phyloP scores from a whole-genome alignment of 2,329 filamentous ascomycete genomes.

The Penicillium sclerotiorum region DNA sequence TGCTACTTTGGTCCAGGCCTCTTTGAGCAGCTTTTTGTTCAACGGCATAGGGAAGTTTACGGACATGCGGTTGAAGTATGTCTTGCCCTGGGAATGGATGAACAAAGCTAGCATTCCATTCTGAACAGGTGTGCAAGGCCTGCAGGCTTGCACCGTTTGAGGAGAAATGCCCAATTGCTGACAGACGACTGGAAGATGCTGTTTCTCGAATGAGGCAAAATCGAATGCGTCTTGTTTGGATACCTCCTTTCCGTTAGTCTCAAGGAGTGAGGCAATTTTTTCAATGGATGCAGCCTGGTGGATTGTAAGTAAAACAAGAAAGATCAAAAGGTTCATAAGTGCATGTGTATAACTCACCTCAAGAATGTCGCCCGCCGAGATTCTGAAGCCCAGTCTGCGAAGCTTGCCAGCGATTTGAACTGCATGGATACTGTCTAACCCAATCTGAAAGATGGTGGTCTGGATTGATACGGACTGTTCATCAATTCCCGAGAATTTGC shows the following conservation, averaged over 20 bases:
- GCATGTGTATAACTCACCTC: slow-evolving; percentile 54
- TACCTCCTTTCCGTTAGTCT: slow-evolving; percentile 40
- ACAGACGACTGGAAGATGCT: slow-evolving; percentile 41
- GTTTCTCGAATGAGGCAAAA: slow-evolving; percentile 55
- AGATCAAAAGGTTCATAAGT: background rate
- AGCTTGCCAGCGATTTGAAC: slow-evolving; percentile 73
- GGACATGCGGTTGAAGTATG: slow-evolving; percentile 76
- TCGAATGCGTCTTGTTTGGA: slow-evolving; percentile 43
- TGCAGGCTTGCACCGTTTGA: slow-evolving; percentile 57
- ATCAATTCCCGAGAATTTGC: slow-evolving; percentile 59
- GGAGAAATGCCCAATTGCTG: slow-evolving; percentile 32
- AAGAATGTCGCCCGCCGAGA: slow-evolving; percentile 75
- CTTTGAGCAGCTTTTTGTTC: slow-evolving; percentile 46
- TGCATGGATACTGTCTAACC: slow-evolving; percentile 87
- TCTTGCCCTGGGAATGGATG: slow-evolving; percentile 63
- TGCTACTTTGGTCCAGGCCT: slow-evolving; percentile 63
- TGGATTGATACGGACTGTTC: slow-evolving; percentile 55
- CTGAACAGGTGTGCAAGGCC: slow-evolving; percentile 80
- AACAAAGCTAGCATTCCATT: slow-evolving; percentile 78
- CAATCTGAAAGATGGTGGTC: slow-evolving; percentile 83
- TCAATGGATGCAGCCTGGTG: slow-evolving; percentile 39
- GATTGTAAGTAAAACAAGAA: background rate
- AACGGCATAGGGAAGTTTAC: slow-evolving; percentile 51
- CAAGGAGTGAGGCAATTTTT: slow-evolving; percentile 34
- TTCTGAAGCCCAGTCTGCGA: slow-evolving; percentile 58